Conservation (phyloP, 768 basidiomycete species). For the Russula vinacea region DNA sequence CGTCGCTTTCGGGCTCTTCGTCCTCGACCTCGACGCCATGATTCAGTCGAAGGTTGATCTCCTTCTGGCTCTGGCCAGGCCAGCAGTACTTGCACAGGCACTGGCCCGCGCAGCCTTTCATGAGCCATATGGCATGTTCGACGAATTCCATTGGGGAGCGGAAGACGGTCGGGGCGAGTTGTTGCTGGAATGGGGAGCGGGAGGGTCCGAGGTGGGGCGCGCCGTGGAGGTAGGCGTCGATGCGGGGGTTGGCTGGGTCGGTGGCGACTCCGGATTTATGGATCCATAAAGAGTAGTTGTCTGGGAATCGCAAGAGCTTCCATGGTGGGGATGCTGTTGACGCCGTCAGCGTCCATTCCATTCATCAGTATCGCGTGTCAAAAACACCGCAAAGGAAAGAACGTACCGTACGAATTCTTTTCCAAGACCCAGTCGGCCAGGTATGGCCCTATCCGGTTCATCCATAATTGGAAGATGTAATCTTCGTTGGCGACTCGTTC, state of each 20-base stretch:
- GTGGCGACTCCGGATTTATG: conserved; percentile 7
- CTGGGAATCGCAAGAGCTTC: conserved; percentile 11
- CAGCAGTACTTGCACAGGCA: conserved; percentile 21
- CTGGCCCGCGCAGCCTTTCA: background rate
- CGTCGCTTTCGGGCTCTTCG: background rate
- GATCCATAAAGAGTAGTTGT: conserved; percentile 18
- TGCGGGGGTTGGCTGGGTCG: conserved; percentile 21
- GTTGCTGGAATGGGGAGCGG: background rate
- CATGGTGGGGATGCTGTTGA: background rate
- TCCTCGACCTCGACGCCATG: background rate
- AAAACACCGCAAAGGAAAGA: background rate
- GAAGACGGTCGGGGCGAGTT: background rate
- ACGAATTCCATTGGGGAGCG: conserved; percentile 29
- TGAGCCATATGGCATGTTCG: conserved; percentile 29
- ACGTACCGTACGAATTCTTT: background rate
- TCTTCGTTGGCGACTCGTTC: rapidly evolving
- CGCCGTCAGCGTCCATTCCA: too few species aligned
- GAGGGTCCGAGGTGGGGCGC: background rate
- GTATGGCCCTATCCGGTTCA: conserved; percentile 5
- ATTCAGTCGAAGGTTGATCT: conserved; percentile 1
- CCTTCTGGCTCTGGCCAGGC: conserved; percentile 1
- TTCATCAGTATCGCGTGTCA: background rate
- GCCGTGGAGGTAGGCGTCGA: conserved; percentile 21
- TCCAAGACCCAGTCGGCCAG: conserved; percentile 21
- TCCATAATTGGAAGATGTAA: background rate